Conservation (phyloP, 1,139 yeast genomes). For the Hansenula sp. region DNA sequence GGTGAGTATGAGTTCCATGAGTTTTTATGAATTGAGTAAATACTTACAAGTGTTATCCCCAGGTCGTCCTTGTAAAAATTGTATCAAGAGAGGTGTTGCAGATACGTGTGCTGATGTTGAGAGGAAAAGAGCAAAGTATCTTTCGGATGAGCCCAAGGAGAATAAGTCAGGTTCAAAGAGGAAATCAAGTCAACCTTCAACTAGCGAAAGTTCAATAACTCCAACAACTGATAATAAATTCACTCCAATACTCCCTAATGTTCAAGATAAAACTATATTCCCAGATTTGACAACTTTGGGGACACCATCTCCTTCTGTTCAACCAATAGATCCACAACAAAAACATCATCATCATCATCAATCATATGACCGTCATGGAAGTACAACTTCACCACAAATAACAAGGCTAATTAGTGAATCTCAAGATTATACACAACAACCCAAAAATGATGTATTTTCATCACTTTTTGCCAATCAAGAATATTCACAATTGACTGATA, state of each 20-base stretch:
- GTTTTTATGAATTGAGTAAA: not conserved
- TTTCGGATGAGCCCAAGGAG: slow-evolving; percentile 8
- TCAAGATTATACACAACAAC: slow-evolving; percentile 4
- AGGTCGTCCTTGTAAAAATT: slow-evolving; percentile 63
- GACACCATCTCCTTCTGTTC: too few relatives aligned
- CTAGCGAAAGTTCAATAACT: not conserved
- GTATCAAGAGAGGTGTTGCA: slow-evolving; percentile 55
- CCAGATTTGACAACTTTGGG: too few relatives aligned
- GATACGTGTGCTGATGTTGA: slow-evolving; percentile 55
- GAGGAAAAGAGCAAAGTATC: slow-evolving; percentile 44
- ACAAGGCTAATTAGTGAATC: not conserved
- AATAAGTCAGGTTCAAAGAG: slow-evolving; percentile 1
- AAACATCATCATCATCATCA: not conserved
- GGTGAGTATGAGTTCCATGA: slow-evolving; percentile 7
- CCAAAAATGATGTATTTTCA: slow-evolving; percentile 35
- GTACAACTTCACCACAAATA: not conserved
- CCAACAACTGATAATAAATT: not conserved
- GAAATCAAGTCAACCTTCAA: not conserved
- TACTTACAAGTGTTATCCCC: slow-evolving; percentile 4
- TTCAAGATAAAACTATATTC: too few relatives aligned
- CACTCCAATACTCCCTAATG: not conserved
- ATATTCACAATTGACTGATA: slow-evolving; percentile 22
- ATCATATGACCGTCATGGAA: not conserved
- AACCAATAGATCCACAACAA: too few relatives aligned
- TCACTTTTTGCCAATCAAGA: slow-evolving; percentile 24